Conservation (phyloP, 176 grass and related monocot species). For the Elymus sibiricus region DNA sequence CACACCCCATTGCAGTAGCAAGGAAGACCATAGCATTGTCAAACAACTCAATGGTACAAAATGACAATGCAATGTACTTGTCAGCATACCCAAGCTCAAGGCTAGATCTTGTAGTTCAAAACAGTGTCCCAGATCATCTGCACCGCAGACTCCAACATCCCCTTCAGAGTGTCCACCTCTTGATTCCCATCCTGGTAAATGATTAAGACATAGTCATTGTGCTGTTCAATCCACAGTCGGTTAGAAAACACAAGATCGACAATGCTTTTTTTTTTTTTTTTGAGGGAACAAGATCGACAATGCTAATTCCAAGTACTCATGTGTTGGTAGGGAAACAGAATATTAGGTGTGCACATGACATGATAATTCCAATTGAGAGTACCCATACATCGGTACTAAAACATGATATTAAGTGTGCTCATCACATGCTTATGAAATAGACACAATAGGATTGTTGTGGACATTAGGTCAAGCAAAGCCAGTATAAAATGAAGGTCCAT, state of each 20-base stretch:
- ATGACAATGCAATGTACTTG: background rate
- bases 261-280: too few species aligned
- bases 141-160: conserved; percentile 30
- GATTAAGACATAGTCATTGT: background rate
- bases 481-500: background rate
- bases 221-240: background rate
- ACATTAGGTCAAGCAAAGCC: background rate
- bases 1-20: background rate
- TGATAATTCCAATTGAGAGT: background rate
- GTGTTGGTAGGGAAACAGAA: background rate
- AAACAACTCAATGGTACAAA: background rate
- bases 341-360: background rate
- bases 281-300: too few species aligned
- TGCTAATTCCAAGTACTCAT: background rate
- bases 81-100: background rate
- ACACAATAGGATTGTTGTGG: background rate
- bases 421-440: background rate
- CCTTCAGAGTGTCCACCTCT: conserved; percentile 6
- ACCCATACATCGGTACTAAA: background rate
- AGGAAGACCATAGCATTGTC: background rate
- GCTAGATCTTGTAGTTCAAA: conserved; percentile 4
- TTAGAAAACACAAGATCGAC: background rate
- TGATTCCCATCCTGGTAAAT: conserved; percentile 13
- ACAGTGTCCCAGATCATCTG: conserved; percentile 28
- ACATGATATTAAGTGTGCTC: background rate